Conservation (phyloP, 495 filamentous ascomycete species). For the Aspergillus carlsbadensis region DNA sequence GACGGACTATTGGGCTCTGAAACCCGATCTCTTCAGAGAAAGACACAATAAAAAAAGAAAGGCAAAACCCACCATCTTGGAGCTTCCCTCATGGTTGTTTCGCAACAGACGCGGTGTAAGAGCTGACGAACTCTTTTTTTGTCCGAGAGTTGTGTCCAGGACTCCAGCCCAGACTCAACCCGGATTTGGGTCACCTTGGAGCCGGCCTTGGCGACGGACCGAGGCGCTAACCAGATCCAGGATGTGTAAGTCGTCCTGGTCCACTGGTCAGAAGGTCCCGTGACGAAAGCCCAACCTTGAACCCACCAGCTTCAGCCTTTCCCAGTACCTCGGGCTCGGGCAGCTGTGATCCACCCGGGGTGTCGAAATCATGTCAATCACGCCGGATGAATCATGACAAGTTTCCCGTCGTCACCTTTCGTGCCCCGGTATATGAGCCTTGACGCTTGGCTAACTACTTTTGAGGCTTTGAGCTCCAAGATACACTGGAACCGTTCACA, state of each 20-base stretch:
- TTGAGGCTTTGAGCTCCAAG: not conserved
- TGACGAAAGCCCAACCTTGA: not conserved
- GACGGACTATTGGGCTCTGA: conserved; percentile 12
- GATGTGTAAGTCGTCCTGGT: too few species aligned
- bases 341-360: not conserved
- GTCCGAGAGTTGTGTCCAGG: not conserved
- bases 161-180: not conserved
- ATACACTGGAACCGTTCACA: not conserved
- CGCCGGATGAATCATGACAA: not conserved
- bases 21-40: not conserved
- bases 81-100: conserved; percentile 4
- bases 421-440: not conserved
- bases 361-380: conserved; percentile 1
- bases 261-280: not conserved
- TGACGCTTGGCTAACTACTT: not conserved
- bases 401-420: not conserved
- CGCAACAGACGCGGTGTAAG: conserved; percentile 8
- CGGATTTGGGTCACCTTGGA: not conserved
- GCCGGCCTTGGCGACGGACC: conserved; percentile 13
- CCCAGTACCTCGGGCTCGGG: not conserved
- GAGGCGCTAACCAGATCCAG: conserved; percentile 19
- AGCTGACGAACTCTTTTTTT: conserved; percentile 3
- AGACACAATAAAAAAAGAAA: not conserved
- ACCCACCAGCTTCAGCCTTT: not conserved
- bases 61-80: conserved; percentile 5